A percentile compares a stretch with the other conserved stretches of the same genome.
These are phyloP conservation scores for Byssochlamys sp. DNA, from an alignment of 2,329 filamentous ascomycete species.

Conservation along the genomic window DNA sequence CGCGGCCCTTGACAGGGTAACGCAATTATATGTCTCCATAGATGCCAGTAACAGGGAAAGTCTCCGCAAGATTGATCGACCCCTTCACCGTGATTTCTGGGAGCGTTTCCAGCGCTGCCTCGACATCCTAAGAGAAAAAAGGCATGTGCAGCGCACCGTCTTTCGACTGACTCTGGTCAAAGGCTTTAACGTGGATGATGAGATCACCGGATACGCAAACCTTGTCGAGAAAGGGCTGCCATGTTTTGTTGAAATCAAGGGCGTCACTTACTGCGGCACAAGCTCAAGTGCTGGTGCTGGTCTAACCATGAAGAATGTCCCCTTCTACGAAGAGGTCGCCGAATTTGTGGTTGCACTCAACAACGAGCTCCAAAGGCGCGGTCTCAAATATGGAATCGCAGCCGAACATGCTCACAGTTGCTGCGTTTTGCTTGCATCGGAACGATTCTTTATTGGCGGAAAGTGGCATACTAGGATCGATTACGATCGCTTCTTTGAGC, in stretches of 20 bases:
- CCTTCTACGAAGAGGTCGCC: slow-evolving; percentile 84
- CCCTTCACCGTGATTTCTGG: slow-evolving; percentile 93
- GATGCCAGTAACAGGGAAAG: slow-evolving; percentile 86
- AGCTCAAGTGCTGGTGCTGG: slow-evolving; percentile 73
- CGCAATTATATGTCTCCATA: slow-evolving; percentile 91
- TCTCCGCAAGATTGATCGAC: slow-evolving; percentile 78
- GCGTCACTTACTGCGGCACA: slow-evolving; percentile 92
- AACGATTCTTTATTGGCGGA: slow-evolving; percentile 64
- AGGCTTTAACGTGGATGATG: slow-evolving; percentile 94
- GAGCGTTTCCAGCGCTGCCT: slow-evolving; percentile 86
- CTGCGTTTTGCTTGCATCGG: slow-evolving; percentile 76
- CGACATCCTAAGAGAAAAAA: slow-evolving; percentile 74
- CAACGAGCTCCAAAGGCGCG: slow-evolving; percentile 56
- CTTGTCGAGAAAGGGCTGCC: slow-evolving; percentile 78
- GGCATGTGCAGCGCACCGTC: slow-evolving; percentile 80
- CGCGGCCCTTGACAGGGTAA: slow-evolving; percentile 70
- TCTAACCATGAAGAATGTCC: slow-evolving; percentile 92
- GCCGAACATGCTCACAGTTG: slow-evolving; percentile 94
- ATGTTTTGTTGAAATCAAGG: slow-evolving; percentile 91
- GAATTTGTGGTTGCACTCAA: slow-evolving; percentile 72
- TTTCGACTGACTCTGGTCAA: slow-evolving; percentile 93
- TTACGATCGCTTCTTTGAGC: slow-evolving; percentile 76
- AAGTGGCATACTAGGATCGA: slow-evolving; percentile 89
- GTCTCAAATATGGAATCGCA: slow-evolving; percentile 77
- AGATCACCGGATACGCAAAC: slow-evolving; percentile 79